These are phyloP conservation scores for Fusarium sp. DNA, from an alignment of 2,329 filamentous ascomycete species.

Conservation along the genomic window DNA sequence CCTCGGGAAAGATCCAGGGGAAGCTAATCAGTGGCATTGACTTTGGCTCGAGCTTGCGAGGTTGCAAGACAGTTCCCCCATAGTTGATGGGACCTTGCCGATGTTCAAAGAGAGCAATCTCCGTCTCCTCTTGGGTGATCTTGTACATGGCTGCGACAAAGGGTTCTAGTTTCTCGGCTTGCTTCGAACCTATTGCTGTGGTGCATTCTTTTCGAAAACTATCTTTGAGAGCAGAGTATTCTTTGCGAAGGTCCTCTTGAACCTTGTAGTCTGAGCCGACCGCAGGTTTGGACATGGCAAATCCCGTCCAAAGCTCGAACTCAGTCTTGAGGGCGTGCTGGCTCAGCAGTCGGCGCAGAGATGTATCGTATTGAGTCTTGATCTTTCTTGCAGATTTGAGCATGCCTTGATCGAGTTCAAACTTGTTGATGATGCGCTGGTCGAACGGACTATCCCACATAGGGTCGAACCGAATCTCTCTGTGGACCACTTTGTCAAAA, in stretches of 20 bases:
- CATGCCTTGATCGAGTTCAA: slow-evolving; percentile 63
- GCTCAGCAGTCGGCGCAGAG: slow-evolving; percentile 82
- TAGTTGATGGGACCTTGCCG: slow-evolving; percentile 45
- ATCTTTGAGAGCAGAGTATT: slow-evolving; percentile 73
- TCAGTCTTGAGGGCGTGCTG: slow-evolving; percentile 87
- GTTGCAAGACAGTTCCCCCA: slow-evolving; percentile 45
- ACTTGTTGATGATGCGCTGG: slow-evolving; percentile 74
- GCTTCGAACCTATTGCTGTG: slow-evolving; percentile 69
- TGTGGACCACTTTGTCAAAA: slow-evolving; percentile 75
- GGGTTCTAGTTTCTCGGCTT: slow-evolving; percentile 69
- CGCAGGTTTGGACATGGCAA: slow-evolving; percentile 79
- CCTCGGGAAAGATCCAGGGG: slow-evolving; percentile 86
- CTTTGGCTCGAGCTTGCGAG: slow-evolving; percentile 47
- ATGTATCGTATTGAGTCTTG: slow-evolving; percentile 82
- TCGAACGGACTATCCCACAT: slow-evolving; percentile 82
- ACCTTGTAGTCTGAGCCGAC: slow-evolving; percentile 85
- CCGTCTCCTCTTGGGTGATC: slow-evolving; percentile 78
- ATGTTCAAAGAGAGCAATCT: slow-evolving; percentile 64
- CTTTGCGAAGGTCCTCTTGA: slow-evolving; percentile 81
- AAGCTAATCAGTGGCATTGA: slow-evolving; percentile 89
- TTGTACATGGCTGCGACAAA: slow-evolving; percentile 91
- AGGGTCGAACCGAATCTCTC: slow-evolving; percentile 74
- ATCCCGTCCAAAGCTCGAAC: slow-evolving; percentile 91
- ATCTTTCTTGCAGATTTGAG: slow-evolving; percentile 71
- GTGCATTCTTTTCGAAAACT: slow-evolving; percentile 74